A percentile compares a stretch with the other conserved stretches of the same genome.
Evolutionary conservation across 768 basidiomycete genomes (phyloP).

Genomic region (Rhizopogon salebrosus): DNA sequence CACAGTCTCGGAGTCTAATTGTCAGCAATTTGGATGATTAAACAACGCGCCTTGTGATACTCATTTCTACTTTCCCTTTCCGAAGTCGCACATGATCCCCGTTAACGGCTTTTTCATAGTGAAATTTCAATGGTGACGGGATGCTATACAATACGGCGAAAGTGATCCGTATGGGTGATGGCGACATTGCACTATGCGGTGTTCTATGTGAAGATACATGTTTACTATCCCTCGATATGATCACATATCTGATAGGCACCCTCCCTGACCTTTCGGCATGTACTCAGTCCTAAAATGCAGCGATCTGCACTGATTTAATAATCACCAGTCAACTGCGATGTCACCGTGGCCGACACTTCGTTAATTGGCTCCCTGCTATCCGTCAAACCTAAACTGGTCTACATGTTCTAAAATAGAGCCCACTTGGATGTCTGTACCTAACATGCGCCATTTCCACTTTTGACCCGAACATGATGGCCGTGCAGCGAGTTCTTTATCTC

Average conservation of each 20-base stretch:
- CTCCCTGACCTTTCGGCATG: neutral
- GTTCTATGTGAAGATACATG: neutral
- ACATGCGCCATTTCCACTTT: neutral
- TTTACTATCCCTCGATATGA: neutral
- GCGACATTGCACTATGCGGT: neutral
- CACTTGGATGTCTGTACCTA: neutral
- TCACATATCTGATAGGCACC: neutral
- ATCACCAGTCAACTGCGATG: neutral
- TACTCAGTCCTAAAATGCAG: neutral
- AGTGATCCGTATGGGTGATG: neutral
- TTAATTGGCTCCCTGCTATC: neutral
- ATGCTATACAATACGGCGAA: neutral
- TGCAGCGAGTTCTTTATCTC: neutral
- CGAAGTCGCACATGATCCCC: neutral
- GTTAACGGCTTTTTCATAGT: too few relatives aligned
- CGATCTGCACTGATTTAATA: neutral
- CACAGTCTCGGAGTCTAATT: neutral
- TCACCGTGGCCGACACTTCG: neutral
- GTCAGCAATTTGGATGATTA: neutral
- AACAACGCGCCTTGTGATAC: neutral
- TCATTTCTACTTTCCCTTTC: neutral
- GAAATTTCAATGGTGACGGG: too few relatives aligned
- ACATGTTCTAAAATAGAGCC: neutral
- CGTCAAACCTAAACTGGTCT: neutral
- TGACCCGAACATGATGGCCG: neutral